phyloP scores from a whole-genome alignment of 2,329 filamentous ascomycete genomes.

The Colletotrichum lentis region DNA sequence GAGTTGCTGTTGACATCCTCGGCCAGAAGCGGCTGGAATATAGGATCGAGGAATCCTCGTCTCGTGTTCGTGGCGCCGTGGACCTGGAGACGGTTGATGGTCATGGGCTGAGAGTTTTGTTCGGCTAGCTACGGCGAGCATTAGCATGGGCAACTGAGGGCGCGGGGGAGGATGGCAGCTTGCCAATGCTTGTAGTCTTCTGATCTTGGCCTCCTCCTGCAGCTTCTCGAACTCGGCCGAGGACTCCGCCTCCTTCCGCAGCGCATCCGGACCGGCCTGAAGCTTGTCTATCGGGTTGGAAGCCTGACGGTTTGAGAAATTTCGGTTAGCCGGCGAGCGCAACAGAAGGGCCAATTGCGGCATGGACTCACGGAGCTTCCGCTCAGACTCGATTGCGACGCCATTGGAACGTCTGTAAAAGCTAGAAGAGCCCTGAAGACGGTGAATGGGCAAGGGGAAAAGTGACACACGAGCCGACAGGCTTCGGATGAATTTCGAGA shows the following conservation, averaged over 20 bases:
- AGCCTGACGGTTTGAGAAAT: constrained; percentile 43
- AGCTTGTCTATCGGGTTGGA: constrained; percentile 53
- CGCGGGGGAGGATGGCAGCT: not conserved
- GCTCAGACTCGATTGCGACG: constrained; percentile 45
- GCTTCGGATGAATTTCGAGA: constrained; percentile 35
- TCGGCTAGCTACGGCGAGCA: constrained; percentile 27
- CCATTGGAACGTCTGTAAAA: constrained; percentile 44
- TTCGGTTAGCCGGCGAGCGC: constrained; percentile 28
- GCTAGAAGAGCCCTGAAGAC: not conserved
- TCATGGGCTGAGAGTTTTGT: constrained; percentile 68
- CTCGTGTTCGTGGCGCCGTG: constrained; percentile 87
- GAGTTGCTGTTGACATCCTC: constrained; percentile 72
- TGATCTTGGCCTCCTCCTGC: constrained; percentile 52
- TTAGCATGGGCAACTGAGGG: constrained; percentile 12
- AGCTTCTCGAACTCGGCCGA: constrained; percentile 48
- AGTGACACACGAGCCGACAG: constrained; percentile 21
- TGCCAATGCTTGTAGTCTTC: constrained; percentile 52
- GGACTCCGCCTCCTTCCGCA: constrained; percentile 52
- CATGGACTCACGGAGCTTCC: constrained; percentile 45
- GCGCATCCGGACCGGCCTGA: constrained; percentile 48
- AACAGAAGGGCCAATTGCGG: not conserved
- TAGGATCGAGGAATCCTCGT: constrained; percentile 79
- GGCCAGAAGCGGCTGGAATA: constrained; percentile 80
- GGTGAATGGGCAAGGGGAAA: not conserved
- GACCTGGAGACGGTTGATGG: constrained; percentile 84